Evolutionary conservation across 768 basidiomycete species (phyloP).

Genomic region (Lentinula aciculospora): DNA sequence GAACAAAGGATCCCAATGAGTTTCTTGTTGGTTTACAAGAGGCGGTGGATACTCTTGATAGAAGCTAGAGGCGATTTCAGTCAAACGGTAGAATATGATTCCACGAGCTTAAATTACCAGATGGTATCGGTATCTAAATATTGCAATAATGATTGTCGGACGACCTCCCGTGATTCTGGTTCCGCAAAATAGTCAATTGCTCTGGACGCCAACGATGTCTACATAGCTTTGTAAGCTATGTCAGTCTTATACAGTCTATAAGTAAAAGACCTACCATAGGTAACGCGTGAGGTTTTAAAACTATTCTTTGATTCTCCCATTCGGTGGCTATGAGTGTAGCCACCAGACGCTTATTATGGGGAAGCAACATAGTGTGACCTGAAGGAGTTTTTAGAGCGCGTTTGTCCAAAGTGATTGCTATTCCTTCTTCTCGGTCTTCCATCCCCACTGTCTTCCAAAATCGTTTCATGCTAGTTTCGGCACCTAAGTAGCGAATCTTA

Average conservation of each 20-base stretch:
- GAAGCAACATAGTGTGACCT: slow-evolving; percentile 72
- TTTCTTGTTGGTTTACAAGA: slow-evolving; percentile 70
- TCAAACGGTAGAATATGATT: neutral
- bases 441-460: slow-evolving; percentile 95
- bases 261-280: slow-evolving; percentile 63
- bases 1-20: slow-evolving; percentile 87
- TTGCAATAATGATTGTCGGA: slow-evolving; percentile 63
- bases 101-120: slow-evolving; percentile 42
- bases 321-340: slow-evolving; percentile 89
- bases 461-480: slow-evolving; percentile 78
- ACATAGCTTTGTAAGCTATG: neutral
- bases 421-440: slow-evolving; percentile 37
- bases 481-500: slow-evolving; percentile 42
- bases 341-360: slow-evolving; percentile 60
- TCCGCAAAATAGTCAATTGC: slow-evolving; percentile 78
- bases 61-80: slow-evolving; percentile 48
- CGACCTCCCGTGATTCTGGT: slow-evolving; percentile 48
- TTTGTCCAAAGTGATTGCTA: slow-evolving; percentile 72
- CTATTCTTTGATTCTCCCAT: slow-evolving; percentile 89
- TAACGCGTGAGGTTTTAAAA: slow-evolving; percentile 86
- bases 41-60: slow-evolving; percentile 72
- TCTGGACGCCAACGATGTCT: slow-evolving; percentile 91
- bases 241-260: slow-evolving; percentile 7
- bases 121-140: slow-evolving; percentile 96
- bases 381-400: slow-evolving; percentile 84